Conservation (phyloP, 805 yeast genomes). For the Candida glaebosa region DNA sequence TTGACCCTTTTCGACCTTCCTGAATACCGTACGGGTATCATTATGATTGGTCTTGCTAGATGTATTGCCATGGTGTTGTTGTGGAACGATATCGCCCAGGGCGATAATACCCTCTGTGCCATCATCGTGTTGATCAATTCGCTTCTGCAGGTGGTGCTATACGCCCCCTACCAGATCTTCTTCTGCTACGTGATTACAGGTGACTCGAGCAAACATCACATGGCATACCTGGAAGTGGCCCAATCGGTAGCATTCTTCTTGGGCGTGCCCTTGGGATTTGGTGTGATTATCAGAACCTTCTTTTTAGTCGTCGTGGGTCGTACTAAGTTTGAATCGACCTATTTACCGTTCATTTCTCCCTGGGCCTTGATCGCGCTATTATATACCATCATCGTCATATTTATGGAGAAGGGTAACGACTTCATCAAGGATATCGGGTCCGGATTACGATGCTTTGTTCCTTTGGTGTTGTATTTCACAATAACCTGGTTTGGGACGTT, state of each 20-base stretch:
- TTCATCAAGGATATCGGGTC: conserved; percentile 46
- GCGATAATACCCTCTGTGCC: conserved; percentile 50
- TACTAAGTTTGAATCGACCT: no score
- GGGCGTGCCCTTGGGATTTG: conserved; percentile 51
- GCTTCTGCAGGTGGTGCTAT: conserved; percentile 47
- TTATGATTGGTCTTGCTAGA: conserved; percentile 57
- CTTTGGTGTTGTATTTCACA: conserved; percentile 45
- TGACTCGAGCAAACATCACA: no score
- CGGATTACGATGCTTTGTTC: conserved; percentile 49
- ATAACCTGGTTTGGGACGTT: no score
- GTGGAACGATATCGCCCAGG: conserved; percentile 55
- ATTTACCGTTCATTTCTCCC: no score
- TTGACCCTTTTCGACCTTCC: conserved; percentile 41
- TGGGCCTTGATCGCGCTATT: conserved; percentile 50
- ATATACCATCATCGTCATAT: conserved; percentile 49
- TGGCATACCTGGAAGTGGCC: no score
- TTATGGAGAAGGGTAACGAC: conserved; percentile 47
- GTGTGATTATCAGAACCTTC: conserved; percentile 27
- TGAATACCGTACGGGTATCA: conserved; percentile 53
- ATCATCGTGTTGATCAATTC: conserved; percentile 50
- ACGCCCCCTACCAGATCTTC: conserved; percentile 53
- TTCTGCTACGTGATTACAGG: conserved; percentile 43
- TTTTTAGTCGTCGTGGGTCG: conserved; percentile 45
- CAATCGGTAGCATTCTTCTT: conserved; percentile 49
- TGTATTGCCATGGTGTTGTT: conserved; percentile 63